Base-by-base conservation (phyloP, 2,329 filamentous ascomycete genomes). In the Talaromyces sp. region DNA sequence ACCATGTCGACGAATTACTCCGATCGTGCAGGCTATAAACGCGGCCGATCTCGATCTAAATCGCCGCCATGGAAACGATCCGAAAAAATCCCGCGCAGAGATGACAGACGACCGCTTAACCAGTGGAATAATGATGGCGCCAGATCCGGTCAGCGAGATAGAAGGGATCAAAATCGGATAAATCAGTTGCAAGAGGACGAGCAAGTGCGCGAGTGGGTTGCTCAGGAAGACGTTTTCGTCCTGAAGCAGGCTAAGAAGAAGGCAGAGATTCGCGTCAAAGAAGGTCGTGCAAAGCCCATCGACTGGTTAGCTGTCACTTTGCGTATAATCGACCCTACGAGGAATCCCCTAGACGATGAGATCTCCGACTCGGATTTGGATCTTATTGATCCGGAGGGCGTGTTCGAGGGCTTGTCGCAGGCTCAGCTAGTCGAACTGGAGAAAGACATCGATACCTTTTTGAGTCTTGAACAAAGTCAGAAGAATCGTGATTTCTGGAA, bases 191-290 rank as follows among this genome's bases (percentile, higher is more conserved):
- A 89, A 65, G 87, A 92, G 74, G 90, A 93, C 72, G 89, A 93
- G 73, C 89, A 92, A 74, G 90, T 89, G 69, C 84, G 88, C 31
- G 86, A 90, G 73, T 99, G 95, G 84, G 91, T 98, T 22, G 91
- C 94, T 61, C 91, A 96, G 72, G 95, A 99, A 78, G 95, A 99
- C 81, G 89, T 90, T 69, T 99, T 99, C 74, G 95, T 98, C 64
- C 82, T 99, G 73, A 93, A 93, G 78, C 95, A 99, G 80, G 90
- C 94, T 56, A 99, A 98, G 84, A 98, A 96, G 83, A 98, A 97
- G 82, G 94, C 95, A 49, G 91, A 93, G 69, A 96, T 99, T 70
- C 90, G 95, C 47, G 93, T 98, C 54, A 91, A 93, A 71, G 93
- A 96, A 77, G 90, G 91, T 11, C 88, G 96, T 70, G 93, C 94